phyloP scores from a whole-genome alignment of 2,329 filamentous ascomycete genomes.

The Fusarium duplospermum region DNA sequence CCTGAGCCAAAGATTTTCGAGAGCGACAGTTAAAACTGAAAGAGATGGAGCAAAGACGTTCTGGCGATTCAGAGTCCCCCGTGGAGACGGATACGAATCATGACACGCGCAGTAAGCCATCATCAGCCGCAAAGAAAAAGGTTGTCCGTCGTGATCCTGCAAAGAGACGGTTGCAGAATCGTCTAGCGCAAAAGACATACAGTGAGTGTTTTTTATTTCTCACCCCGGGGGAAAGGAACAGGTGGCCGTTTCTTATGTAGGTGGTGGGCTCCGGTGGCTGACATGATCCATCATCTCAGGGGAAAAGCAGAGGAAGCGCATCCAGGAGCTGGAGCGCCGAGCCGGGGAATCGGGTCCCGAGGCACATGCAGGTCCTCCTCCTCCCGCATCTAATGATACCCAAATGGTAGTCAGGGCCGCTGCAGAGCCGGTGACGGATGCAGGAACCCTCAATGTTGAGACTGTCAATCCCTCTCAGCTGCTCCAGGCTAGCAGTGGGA shows the following conservation, averaged over 20 bases:
- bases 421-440: background rate
- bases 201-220: slow-evolving; percentile 51
- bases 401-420: background rate
- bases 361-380: background rate
- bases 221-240: background rate
- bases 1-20: background rate
- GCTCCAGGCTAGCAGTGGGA: slow-evolving; percentile 17
- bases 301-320: slow-evolving; percentile 44
- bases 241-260: background rate
- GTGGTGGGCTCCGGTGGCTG: slow-evolving; percentile 24
- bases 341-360: slow-evolving; percentile 18
- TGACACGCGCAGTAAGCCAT: background rate
- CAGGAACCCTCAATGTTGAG: background rate
- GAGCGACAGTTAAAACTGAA: background rate
- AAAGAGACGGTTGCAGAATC: slow-evolving; percentile 44
- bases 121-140: slow-evolving; percentile 20
- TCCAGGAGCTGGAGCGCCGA: slow-evolving; percentile 43
- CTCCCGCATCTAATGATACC: background rate
- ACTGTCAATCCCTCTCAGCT: slow-evolving; percentile 36
- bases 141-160: slow-evolving; percentile 39
- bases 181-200: slow-evolving; percentile 63
- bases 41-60: slow-evolving; percentile 25
- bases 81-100: background rate
- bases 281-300: slow-evolving; percentile 42
- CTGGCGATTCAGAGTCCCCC: background rate